Evolutionary conservation across 164 flowering plant genomes (phyloP).

Genomic region (Piper betle): DNA sequence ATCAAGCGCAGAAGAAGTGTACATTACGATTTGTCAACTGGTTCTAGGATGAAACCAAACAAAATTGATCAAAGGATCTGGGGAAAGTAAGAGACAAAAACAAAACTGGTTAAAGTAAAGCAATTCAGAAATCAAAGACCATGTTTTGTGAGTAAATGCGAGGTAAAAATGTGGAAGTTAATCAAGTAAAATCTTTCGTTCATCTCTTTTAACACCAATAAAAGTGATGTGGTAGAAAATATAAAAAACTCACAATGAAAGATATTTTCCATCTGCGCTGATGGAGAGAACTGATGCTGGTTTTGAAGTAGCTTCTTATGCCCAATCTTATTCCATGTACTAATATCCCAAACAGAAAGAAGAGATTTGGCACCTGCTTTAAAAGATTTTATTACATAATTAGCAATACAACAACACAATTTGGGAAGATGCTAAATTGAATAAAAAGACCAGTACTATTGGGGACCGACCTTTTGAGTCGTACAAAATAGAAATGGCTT

Average conservation of each 20-base stretch:
- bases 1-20: too few species aligned
- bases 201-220: too few species aligned
- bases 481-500: constrained; percentile 90
- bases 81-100: too few species aligned
- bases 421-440: neutral
- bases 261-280: constrained; percentile 91
- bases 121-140: too few species aligned
- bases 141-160: too few species aligned
- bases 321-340: constrained; percentile 88
- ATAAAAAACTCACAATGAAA: constrained; percentile 61
- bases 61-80: too few species aligned
- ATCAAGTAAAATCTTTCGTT: too few species aligned
- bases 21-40: too few species aligned
- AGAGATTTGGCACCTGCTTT: constrained; percentile 54
- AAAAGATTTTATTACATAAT: neutral
- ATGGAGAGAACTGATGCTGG: constrained; percentile 64
- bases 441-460: neutral
- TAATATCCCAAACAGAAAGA: constrained; percentile 78
- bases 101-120: too few species aligned
- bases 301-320: constrained; percentile 56
- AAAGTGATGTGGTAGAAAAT: neutral
- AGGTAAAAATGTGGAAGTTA: too few species aligned
- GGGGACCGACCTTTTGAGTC: constrained; percentile 50
- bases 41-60: too few species aligned
- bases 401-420: constrained; percentile 1